Conservation (phyloP, 371 early-diverging fungal species). For the Rhizomucor miehei region DNA sequence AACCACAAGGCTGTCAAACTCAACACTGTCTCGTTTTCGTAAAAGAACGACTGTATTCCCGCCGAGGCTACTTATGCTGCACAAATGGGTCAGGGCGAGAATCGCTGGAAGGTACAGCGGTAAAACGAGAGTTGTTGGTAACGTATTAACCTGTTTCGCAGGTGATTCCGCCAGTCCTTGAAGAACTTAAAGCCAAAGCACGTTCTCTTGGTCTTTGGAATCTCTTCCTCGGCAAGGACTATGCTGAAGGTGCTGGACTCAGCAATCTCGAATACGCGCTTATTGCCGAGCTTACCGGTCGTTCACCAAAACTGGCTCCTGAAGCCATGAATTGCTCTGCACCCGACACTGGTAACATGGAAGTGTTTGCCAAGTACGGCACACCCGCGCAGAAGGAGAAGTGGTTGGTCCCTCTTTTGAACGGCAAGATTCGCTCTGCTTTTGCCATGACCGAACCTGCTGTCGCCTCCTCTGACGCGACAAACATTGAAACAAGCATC, state of each 20-base stretch:
- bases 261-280: constrained; percentile 93
- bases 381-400: constrained; percentile 76
- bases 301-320: constrained; percentile 71
- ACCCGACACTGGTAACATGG: constrained; percentile 99
- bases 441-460: constrained; percentile 97
- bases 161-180: constrained; percentile 80
- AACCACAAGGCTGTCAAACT: not conserved
- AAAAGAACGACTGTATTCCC: constrained; percentile 91
- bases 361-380: constrained; percentile 96
- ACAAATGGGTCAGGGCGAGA: constrained; percentile 73
- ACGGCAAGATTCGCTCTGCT: constrained; percentile 91
- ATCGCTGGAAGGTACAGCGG: constrained; percentile 74
- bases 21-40: not conserved
- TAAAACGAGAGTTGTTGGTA: not conserved
- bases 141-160: constrained; percentile 12
- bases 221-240: constrained; percentile 79
- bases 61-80: constrained; percentile 74
- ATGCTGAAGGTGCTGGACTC: constrained; percentile 81
- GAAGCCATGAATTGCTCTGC: constrained; percentile 92
- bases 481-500: constrained; percentile 88
- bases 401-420: constrained; percentile 85
- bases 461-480: constrained; percentile 95
- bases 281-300: constrained; percentile 88
- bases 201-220: constrained; percentile 93
- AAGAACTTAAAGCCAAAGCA: constrained; percentile 87